A percentile compares a stretch with the other conserved stretches of the same genome.
Evolutionary conservation across 768 basidiomycete species (phyloP).

Genomic region (Phaffia tasmanica): DNA sequence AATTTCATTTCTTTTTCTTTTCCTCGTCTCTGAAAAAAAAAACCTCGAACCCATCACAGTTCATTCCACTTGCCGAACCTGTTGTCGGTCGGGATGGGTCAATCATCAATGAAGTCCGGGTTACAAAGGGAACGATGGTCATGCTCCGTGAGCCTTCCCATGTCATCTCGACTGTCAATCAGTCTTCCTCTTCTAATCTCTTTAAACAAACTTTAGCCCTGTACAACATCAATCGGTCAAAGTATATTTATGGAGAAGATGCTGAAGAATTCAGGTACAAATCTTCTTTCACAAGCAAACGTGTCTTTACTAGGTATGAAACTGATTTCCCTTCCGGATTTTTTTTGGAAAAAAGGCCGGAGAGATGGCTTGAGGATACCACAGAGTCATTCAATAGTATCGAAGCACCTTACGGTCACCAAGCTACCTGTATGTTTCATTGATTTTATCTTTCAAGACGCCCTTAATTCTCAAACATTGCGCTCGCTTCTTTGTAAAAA

Average conservation of each 20-base stretch:
- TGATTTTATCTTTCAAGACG: no score
- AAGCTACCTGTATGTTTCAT: neutral
- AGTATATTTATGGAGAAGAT: slow-evolving; percentile 64
- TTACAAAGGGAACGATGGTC: slow-evolving; percentile 1
- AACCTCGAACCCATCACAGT: slow-evolving; percentile 7
- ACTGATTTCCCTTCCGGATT: neutral
- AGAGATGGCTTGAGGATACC: slow-evolving; percentile 16
- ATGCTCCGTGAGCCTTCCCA: slow-evolving; percentile 15
- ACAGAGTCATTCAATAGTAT: neutral
- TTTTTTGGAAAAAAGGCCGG: slow-evolving; percentile 9
- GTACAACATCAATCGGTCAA: slow-evolving; percentile 56
- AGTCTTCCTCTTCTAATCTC: neutral
- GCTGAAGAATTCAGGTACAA: slow-evolving; percentile 67
- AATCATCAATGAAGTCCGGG: slow-evolving; percentile 2
- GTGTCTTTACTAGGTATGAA: neutral
- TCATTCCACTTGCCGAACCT: slow-evolving; percentile 22
- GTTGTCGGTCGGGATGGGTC: slow-evolving; percentile 5
- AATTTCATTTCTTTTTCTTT: neutral
- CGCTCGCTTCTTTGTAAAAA: no score
- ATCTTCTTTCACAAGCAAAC: slow-evolving; percentile 29
- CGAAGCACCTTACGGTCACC: slow-evolving; percentile 20
- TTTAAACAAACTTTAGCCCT: neutral
- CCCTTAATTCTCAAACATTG: no score
- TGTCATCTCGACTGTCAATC: neutral
- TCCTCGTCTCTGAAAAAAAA: neutral